phyloP scores from a whole-genome alignment of 176 grass and related monocot genomes.

The Carex pumila region DNA sequence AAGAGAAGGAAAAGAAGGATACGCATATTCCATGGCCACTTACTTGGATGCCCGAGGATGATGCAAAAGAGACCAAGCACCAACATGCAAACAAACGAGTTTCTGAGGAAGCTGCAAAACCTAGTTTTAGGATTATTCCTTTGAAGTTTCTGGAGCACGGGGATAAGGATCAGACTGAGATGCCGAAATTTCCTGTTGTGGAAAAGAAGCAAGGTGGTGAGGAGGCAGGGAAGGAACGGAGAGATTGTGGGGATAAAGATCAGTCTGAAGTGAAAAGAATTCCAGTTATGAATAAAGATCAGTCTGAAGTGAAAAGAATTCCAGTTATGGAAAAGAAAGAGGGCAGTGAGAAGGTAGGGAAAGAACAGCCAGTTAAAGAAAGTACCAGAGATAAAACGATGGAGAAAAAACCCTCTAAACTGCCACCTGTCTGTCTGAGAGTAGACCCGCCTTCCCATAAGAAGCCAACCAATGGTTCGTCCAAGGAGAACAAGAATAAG shows the following conservation, averaged over 20 bases:
- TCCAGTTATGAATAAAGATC: slow-evolving; percentile 18
- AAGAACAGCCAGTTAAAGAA: slow-evolving; percentile 29
- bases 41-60: slow-evolving; percentile 52
- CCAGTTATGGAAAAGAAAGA: slow-evolving; percentile 30
- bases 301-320: slow-evolving; percentile 31
- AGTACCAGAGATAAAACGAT: slow-evolving; percentile 29
- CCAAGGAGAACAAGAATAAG: slow-evolving; percentile 19
- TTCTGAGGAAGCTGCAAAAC: slow-evolving; percentile 34
- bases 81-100: slow-evolving; percentile 5
- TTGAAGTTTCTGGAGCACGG: slow-evolving; percentile 52
- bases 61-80: slow-evolving; percentile 35
- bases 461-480: slow-evolving; percentile 50
- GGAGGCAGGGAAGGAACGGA: not conserved
- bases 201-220: slow-evolving; percentile 4
- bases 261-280: slow-evolving; percentile 30
- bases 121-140: slow-evolving; percentile 64
- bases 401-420: slow-evolving; percentile 43
- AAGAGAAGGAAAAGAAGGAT: slow-evolving; percentile 32
- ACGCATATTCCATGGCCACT: slow-evolving; percentile 49
- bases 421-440: slow-evolving; percentile 75
- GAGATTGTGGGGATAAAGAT: not conserved
- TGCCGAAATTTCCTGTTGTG: slow-evolving; percentile 7
- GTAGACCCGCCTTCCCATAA: slow-evolving; percentile 61
- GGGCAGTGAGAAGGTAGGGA: slow-evolving; percentile 29
- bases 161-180: slow-evolving; percentile 29